Conservation (phyloP, 805 yeast genomes). For the Saccharomycodes ludwigii region DNA sequence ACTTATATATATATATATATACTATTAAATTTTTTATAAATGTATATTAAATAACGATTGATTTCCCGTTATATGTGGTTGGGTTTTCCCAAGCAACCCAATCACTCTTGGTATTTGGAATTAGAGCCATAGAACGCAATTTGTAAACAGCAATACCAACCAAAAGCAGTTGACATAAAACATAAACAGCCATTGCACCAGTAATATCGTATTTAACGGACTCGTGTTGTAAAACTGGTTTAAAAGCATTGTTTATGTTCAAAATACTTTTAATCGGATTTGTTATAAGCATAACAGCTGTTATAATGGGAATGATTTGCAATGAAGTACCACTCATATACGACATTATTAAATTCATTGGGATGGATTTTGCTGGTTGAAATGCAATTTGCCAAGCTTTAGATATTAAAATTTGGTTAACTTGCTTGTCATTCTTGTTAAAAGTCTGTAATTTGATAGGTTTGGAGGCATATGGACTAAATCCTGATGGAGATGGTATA, state of each 20-base stretch:
- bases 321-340: conserved; percentile 87
- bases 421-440: conserved; percentile 3
- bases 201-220: conserved; percentile 13
- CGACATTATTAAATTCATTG: conserved; percentile 82
- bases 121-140: conserved; percentile 74
- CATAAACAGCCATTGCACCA: conserved; percentile 34
- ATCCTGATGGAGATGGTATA: conserved; percentile 20
- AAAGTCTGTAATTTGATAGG: conserved; percentile 1
- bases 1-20: conserved; percentile 9
- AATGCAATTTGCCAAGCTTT: conserved; percentile 83
- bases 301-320: conserved; percentile 83
- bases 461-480: conserved; percentile 4
- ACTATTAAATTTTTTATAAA: too few relatives aligned
- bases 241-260: conserved; percentile 43
- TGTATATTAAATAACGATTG: conserved; percentile 15
- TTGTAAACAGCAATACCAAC: conserved; percentile 77
- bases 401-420: conserved; percentile 29
- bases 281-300: conserved; percentile 73
- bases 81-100: conserved; percentile 81
- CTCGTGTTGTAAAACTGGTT: conserved; percentile 28
- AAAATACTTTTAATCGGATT: conserved; percentile 67
- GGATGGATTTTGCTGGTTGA: conserved; percentile 74
- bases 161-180: conserved; percentile 37
- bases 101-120: conserved; percentile 79
- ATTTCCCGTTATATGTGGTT: conserved; percentile 14